A percentile compares a stretch with the other conserved stretches of the same genome.
These are phyloP conservation scores for Penicillium glabrum DNA, from an alignment of 2,329 filamentous ascomycete genomes.

Conservation along the genomic window DNA sequence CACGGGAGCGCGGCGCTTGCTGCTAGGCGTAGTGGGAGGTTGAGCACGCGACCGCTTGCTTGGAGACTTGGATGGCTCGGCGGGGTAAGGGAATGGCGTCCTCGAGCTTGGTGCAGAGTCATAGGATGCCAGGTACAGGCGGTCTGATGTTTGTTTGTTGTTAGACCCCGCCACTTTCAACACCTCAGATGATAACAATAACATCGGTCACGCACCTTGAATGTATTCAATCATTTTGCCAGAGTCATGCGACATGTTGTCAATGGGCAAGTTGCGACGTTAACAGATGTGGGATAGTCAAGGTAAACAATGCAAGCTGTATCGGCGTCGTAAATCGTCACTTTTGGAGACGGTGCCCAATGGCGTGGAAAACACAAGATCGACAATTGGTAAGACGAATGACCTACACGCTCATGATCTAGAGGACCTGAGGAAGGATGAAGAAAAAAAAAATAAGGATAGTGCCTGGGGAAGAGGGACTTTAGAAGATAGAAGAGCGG, in stretches of 20 bases:
- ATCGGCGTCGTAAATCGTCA: conserved; percentile 6
- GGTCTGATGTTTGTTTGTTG: conserved; percentile 59
- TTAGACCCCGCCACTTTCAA: conserved; percentile 14
- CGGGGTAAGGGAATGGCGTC: conserved; percentile 82
- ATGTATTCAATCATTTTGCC: conserved; percentile 93
- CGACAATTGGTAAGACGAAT: conserved; percentile 10
- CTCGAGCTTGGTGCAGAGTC: conserved; percentile 75
- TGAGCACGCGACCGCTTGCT: conserved; percentile 71
- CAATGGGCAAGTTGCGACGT: background rate
- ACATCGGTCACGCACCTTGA: conserved; percentile 64
- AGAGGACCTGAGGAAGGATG: conserved; percentile 2
- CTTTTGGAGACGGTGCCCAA: conserved; percentile 5
- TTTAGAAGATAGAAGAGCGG: conserved; percentile 18
- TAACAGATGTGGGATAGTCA: conserved; percentile 2
- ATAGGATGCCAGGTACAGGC: conserved; percentile 92
- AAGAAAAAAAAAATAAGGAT: conserved; percentile 26
- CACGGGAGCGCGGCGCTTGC: conserved; percentile 65
- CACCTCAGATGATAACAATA: background rate
- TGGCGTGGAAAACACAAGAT: conserved; percentile 12
- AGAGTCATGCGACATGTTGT: conserved; percentile 50
- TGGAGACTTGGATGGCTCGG: conserved; percentile 62
- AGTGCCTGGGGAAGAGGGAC: conserved; percentile 10
- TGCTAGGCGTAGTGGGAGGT: conserved; percentile 53
- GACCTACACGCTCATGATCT: conserved; percentile 31
- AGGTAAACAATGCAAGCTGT: conserved; percentile 5